A percentile compares a stretch with the other conserved stretches of the same genome.
phyloP scores from a whole-genome alignment of 257 asterid species.

The Ballota nigra region DNA sequence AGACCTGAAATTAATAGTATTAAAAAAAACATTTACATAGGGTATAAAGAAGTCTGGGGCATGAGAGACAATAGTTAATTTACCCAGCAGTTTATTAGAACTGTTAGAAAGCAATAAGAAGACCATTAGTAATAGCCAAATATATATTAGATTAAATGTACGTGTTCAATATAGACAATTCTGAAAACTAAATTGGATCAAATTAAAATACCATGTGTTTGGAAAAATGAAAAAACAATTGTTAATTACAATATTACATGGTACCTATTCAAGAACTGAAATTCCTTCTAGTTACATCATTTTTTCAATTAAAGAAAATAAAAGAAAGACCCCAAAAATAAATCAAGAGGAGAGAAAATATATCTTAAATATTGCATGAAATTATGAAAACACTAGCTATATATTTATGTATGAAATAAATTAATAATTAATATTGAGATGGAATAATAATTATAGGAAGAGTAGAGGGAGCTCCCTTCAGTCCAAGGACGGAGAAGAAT shows the following conservation, averaged over 20 bases:
- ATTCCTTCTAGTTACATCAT: background rate
- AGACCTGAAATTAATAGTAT: too few relatives aligned
- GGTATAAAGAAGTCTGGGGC: background rate
- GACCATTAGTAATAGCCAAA: background rate
- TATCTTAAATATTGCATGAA: too few relatives aligned
- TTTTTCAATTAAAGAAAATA: too few relatives aligned
- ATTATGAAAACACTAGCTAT: too few relatives aligned
- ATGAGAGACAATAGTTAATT: background rate
- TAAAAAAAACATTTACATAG: background rate
- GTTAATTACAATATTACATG: too few relatives aligned
- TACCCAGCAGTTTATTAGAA: background rate
- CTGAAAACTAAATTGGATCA: background rate
- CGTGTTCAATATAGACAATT: background rate
- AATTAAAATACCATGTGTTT: too few relatives aligned
- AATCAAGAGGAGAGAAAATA: too few relatives aligned
- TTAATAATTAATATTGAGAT: too few relatives aligned
- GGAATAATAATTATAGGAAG: too few relatives aligned
- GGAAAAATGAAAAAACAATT: too few relatives aligned
- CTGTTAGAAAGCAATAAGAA: background rate
- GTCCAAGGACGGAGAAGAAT: slow-evolving; percentile 72
- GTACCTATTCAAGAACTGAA: background rate
- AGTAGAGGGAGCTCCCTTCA: slow-evolving; percentile 90
- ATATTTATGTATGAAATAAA: too few relatives aligned
- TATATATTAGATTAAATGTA: background rate
- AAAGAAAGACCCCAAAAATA: background rate